Base-by-base conservation (phyloP, 345 rosid species). In the Aquilaria malaccensis region DNA sequence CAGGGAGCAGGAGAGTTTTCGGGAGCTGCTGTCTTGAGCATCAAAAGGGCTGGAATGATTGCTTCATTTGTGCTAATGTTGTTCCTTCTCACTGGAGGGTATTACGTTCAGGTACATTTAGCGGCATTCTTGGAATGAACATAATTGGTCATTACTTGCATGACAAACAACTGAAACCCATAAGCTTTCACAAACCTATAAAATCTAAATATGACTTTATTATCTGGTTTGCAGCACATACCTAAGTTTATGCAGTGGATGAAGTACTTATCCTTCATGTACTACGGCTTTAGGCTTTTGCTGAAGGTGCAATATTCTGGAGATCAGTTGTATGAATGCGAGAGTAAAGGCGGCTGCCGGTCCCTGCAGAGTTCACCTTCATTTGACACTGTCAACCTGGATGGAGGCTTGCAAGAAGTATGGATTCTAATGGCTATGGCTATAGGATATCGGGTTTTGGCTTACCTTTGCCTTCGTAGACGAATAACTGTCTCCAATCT, bases 11-110 rank as follows among this genome's bases (percentile, higher is more conserved):
- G 97, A 66, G 97, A 88, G 69, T 76, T 94, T 41, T 83, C 86
- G 55, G 99, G 99, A 32, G 97, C 99, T 53, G 83, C 93, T n/a
- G 83, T 86, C 50, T 70, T 90, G 78, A 88, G 89, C 70, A 83
- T 90, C 52, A 94, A 85, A 73, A 80, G 93, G 69, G 93, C 96
- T 10, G 96, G 97, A 48, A 88, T 88, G 93, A 81, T 83, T 52
- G 91, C 97, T 50, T 94, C 99, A 45, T 76, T 90, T 72, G 67
- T 91, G 13, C 74, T 94, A 51, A 91, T 90, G 97, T 51, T 86
- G 49, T 90, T 90, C 76, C 95, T 90, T 69, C 91, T 94, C 64
- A 94, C 95, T 2, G 97, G 95, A 72, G 97, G 99, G n/a, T 90
- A 90, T 78, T 88, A 94, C 63, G 95, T 90, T 45, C 97, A 93